phyloP scores from a whole-genome alignment of 2,329 filamentous ascomycete genomes.

The Neopestalotiopsis sp. region DNA sequence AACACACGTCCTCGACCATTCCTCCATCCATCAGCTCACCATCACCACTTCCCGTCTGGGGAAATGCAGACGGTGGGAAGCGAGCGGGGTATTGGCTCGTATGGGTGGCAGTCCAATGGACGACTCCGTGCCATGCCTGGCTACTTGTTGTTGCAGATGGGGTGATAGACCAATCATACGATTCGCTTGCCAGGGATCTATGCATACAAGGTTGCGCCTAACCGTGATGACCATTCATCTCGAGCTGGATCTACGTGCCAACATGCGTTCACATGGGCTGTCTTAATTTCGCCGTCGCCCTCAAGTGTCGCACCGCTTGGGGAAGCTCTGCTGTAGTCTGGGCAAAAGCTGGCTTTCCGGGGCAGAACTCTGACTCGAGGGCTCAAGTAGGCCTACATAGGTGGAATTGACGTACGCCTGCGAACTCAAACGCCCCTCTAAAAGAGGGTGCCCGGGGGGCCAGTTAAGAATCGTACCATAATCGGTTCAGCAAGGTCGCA shows the following conservation, averaged over 20 bases:
- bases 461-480: constrained; percentile 11
- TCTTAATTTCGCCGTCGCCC: constrained; percentile 15
- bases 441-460: constrained; percentile 8
- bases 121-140: background rate
- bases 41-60: constrained; percentile 23
- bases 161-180: constrained; percentile 32
- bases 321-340: background rate
- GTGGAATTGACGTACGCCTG: constrained; percentile 1
- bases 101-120: constrained; percentile 7
- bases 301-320: constrained; percentile 1
- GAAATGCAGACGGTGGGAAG: constrained; percentile 28
- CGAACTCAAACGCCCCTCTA: constrained; percentile 14
- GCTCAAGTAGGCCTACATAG: background rate
- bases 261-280: constrained; percentile 10
- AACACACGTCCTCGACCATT: background rate
- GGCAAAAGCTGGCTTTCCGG: too few relatives aligned
- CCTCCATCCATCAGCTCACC: constrained; percentile 10
- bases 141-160: constrained; percentile 25
- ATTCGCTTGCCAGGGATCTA: constrained; percentile 24
- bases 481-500: constrained; percentile 1
- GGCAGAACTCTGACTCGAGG: constrained; percentile 10
- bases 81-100: constrained; percentile 32
- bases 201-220: constrained; percentile 22
- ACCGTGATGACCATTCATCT: constrained; percentile 1
- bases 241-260: constrained; percentile 14